Conservation (phyloP, 352 stramenopile genomes). For the Pythium rhizo-oryzae region DNA sequence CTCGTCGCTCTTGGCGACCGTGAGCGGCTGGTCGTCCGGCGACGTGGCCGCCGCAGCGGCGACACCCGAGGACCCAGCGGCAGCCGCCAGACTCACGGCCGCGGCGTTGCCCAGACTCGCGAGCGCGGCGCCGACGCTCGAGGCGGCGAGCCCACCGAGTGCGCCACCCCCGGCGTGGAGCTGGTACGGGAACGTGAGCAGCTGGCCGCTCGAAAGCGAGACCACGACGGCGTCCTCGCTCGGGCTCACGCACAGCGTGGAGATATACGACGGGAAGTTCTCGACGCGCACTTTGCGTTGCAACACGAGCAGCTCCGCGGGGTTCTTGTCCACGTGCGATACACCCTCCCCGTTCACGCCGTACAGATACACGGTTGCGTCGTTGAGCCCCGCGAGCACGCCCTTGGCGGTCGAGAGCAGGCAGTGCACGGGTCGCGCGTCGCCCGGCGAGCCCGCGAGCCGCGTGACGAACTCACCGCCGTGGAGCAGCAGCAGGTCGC, state of each 20-base stretch:
- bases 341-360: constrained; percentile 41
- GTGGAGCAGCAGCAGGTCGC: constrained; percentile 90
- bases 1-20: constrained; percentile 55
- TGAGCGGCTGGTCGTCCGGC: constrained; percentile 3
- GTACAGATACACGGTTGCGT: constrained; percentile 74
- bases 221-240: constrained; percentile 78
- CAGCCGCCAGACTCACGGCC: constrained; percentile 16
- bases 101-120: constrained; percentile 21
- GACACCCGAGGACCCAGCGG: constrained; percentile 6
- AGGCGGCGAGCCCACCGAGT: constrained; percentile 10
- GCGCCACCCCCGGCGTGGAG: constrained; percentile 30
- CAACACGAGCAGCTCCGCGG: constrained; percentile 47
- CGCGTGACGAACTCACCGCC: constrained; percentile 68
- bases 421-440: constrained; percentile 50
- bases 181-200: constrained; percentile 80
- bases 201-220: constrained; percentile 61
- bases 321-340: constrained; percentile 34
- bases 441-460: constrained; percentile 54
- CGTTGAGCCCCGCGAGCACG: constrained; percentile 76
- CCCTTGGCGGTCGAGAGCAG: constrained; percentile 75
- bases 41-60: not conserved
- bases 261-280: constrained; percentile 39
- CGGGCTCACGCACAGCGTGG: constrained; percentile 66
- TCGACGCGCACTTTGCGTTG: constrained; percentile 72
- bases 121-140: constrained; percentile 23